Conservation (phyloP, 2,329 filamentous ascomycete species). For the Corniculantispora saksenae region DNA sequence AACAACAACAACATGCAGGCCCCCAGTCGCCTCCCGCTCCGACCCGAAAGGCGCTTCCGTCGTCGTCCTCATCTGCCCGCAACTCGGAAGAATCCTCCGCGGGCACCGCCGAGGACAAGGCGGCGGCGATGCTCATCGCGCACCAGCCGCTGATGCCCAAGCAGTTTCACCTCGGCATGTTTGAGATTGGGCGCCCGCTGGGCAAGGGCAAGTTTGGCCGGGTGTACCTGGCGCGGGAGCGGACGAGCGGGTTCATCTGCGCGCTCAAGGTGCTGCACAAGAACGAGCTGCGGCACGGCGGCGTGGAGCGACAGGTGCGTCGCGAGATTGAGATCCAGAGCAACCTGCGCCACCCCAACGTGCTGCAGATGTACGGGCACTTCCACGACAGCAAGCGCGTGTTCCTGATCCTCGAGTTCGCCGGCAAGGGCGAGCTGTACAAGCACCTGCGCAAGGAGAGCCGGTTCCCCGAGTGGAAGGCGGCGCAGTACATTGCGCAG, state of each 20-base stretch:
- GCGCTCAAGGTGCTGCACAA: conserved; percentile 87
- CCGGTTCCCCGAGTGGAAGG: conserved; percentile 82
- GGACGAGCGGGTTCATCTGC: conserved; percentile 78
- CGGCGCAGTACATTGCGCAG: conserved; percentile 83
- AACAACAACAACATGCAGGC: conserved; percentile 49
- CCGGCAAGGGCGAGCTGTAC: conserved; percentile 82
- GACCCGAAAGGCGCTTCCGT: conserved; percentile 20
- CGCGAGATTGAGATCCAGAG: conserved; percentile 89
- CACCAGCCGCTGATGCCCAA: conserved; percentile 60
- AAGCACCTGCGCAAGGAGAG: conserved; percentile 79
- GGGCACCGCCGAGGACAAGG: conserved; percentile 49
- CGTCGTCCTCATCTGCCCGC: conserved; percentile 33
- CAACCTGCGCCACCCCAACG: conserved; percentile 83
- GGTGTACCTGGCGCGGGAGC: conserved; percentile 82
- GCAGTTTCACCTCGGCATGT: conserved; percentile 87
- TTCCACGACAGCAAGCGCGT: conserved; percentile 89
- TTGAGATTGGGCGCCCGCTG: conserved; percentile 84
- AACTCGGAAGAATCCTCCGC: conserved; percentile 48
- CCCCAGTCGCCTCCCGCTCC: conserved; percentile 44
- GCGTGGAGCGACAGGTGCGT: conserved; percentile 82
- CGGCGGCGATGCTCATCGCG: conserved; percentile 45
- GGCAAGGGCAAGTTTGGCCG: conserved; percentile 87
- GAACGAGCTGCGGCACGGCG: conserved; percentile 73
- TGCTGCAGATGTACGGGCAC: conserved; percentile 80
- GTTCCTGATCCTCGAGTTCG: conserved; percentile 85